Conservation (phyloP, 495 filamentous ascomycete genomes). For the Penicillium lagena region DNA sequence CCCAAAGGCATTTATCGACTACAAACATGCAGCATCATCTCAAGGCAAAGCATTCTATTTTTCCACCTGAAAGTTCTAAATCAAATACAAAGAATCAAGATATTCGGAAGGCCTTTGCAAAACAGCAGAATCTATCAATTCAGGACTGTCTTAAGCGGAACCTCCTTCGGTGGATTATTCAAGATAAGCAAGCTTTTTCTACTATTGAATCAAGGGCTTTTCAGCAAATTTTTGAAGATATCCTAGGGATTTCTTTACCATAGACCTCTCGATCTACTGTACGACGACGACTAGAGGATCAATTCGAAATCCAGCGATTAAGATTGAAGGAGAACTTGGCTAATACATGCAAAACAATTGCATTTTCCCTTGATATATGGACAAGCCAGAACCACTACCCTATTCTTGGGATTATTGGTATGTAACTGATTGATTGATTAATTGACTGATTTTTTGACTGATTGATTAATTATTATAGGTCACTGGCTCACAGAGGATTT, state of each 20-base stretch:
- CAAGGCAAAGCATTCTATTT: no score
- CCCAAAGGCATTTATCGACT: no score
- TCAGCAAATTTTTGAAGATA: conserved; percentile 6
- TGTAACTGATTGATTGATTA: no score
- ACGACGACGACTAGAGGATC: background rate
- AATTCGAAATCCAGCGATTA: conserved; percentile 2
- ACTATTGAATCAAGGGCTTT: conserved; percentile 1
- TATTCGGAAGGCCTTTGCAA: no score
- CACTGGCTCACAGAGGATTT: conserved; percentile 7
- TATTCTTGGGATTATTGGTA: no score
- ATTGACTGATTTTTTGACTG: no score
- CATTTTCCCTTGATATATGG: conserved; percentile 7
- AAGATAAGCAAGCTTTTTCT: background rate
- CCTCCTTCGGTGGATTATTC: no score
- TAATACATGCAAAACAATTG: conserved; percentile 7
- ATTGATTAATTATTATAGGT: conserved; percentile 9
- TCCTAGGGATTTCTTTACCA: conserved; percentile 2
- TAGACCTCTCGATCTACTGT: conserved; percentile 4
- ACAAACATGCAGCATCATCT: no score
- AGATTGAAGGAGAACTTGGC: conserved; percentile 4
- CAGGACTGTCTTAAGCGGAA: no score
- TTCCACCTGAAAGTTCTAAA: no score
- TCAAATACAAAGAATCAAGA: no score
- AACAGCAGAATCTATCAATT: no score
- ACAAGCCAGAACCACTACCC: conserved; percentile 9